phyloP scores from a whole-genome alignment of 2,329 filamentous ascomycete species.

The Periconia sp. region DNA sequence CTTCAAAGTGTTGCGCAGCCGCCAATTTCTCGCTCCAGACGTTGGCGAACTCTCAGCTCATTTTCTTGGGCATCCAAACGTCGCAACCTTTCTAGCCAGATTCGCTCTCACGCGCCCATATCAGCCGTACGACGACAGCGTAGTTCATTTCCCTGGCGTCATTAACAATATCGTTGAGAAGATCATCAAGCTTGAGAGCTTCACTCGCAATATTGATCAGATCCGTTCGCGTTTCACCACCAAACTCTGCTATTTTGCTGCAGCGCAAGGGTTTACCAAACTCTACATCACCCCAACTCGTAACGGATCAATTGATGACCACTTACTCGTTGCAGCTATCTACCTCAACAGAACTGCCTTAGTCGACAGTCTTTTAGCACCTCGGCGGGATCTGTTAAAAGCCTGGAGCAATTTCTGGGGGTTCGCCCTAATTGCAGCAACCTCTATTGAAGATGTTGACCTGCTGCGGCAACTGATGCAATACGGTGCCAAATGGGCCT shows the following conservation, averaged over 20 bases:
- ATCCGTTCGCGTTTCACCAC: not conserved
- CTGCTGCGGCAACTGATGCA: not conserved
- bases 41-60: not conserved
- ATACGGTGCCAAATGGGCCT: not conserved
- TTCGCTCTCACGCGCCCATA: not conserved
- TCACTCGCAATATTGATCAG: not conserved
- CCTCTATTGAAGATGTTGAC: not conserved
- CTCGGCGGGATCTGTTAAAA: not conserved
- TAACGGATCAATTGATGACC: not conserved
- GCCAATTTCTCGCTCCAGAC: not conserved
- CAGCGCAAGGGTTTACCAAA: not conserved
- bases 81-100: not conserved
- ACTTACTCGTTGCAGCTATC: conserved; percentile 5
- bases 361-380: not conserved
- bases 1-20: not conserved
- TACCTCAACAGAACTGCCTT: not conserved
- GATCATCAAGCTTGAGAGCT: conserved; percentile 1
- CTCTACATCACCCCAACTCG: not conserved
- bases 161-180: conserved; percentile 4
- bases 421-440: not conserved
- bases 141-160: not conserved
- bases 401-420: not conserved
- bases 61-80: not conserved
- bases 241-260: not conserved
- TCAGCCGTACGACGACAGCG: not conserved